A percentile compares a stretch with the other conserved stretches of the same genome.
Evolutionary conservation across 1,139 yeast genomes (phyloP).

Genomic region (Schizosaccharomyces versatilis): DNA sequence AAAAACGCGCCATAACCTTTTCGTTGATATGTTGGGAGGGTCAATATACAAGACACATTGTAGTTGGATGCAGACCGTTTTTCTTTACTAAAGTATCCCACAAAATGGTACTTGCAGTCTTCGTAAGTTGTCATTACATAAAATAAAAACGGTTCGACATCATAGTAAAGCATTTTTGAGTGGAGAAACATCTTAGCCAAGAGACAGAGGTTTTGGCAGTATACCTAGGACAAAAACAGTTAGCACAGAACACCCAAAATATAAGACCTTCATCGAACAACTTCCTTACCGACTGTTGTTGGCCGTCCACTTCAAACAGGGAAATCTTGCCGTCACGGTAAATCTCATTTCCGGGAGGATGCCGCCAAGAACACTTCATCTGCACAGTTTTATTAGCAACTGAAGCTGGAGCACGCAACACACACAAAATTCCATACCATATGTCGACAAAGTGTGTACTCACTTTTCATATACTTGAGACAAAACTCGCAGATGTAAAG

Average conservation of each 20-base stretch:
- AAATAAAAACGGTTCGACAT: slow-evolving; percentile 88
- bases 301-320: slow-evolving; percentile 90
- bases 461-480: slow-evolving; percentile 55
- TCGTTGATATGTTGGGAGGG: slow-evolving; percentile 70
- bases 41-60: slow-evolving; percentile 74
- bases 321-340: slow-evolving; percentile 67
- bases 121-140: slow-evolving; percentile 85
- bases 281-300: slow-evolving; percentile 40
- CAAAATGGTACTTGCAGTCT: slow-evolving; percentile 77
- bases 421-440: slow-evolving; percentile 32
- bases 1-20: slow-evolving; percentile 75
- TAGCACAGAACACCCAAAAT: not conserved
- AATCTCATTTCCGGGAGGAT: slow-evolving; percentile 96
- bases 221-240: slow-evolving; percentile 24
- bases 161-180: slow-evolving; percentile 86
- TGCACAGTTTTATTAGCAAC: not conserved
- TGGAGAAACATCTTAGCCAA: slow-evolving; percentile 73
- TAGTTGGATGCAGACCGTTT: slow-evolving; percentile 33
- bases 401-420: not conserved
- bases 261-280: not conserved
- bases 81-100: slow-evolving; percentile 60
- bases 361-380: slow-evolving; percentile 1
- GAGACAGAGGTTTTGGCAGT: slow-evolving; percentile 88
- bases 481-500: slow-evolving; percentile 72
- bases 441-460: slow-evolving; percentile 49